These are phyloP conservation scores for Porodaedalea pini DNA, from an alignment of 1,284 basidiomycete genomes.

Conservation along the genomic window DNA sequence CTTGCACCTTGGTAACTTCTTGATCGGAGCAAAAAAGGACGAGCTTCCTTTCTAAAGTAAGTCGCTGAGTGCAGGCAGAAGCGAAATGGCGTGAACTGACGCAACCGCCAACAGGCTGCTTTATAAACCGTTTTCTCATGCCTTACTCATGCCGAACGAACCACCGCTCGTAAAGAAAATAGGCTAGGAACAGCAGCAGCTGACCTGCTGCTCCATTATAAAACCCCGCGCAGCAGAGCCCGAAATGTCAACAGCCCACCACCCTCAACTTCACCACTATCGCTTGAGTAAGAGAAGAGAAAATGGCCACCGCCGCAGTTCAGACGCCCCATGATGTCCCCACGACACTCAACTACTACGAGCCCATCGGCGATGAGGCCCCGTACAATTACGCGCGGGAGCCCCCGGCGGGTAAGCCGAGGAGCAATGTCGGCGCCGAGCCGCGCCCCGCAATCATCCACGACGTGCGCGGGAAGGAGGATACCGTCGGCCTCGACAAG, in stretches of 20 bases:
- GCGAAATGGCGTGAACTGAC: neutral
- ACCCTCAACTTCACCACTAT: too few relatives aligned
- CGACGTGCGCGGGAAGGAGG: slow-evolving; percentile 20
- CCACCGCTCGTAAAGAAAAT: too few relatives aligned
- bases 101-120: neutral
- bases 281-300: too few relatives aligned
- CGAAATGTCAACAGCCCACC: neutral
- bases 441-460: slow-evolving; percentile 27
- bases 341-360: slow-evolving; percentile 5
- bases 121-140: neutral
- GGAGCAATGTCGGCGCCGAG: slow-evolving; percentile 27
- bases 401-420: slow-evolving; percentile 27
- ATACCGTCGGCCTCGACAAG: slow-evolving; percentile 23
- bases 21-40: too few relatives aligned
- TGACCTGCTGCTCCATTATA: neutral
- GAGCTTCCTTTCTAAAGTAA: neutral
- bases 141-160: neutral
- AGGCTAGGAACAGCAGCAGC: neutral
- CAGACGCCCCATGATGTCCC: slow-evolving; percentile 1
- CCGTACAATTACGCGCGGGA: slow-evolving; percentile 1
- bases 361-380: neutral
- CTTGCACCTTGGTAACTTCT: too few relatives aligned
- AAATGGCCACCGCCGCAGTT: slow-evolving; percentile 3
- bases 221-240: neutral
- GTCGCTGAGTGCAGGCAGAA: neutral